Conservation (phyloP, 1,284 basidiomycete species). For the Mrakiaceae sp. region DNA sequence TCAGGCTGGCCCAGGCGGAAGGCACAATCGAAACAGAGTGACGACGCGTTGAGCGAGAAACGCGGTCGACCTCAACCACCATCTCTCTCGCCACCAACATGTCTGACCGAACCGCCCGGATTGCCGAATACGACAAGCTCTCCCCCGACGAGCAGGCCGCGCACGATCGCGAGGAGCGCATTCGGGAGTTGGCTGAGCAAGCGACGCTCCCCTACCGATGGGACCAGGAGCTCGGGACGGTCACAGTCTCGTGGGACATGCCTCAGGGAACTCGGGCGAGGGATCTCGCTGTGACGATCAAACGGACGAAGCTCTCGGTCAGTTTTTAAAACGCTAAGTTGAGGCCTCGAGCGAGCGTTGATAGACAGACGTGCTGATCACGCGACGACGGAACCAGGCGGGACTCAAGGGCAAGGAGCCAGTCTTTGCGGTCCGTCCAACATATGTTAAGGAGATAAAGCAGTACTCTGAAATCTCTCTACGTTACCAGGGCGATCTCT, state of each 20-base stretch:
- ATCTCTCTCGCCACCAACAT: no score
- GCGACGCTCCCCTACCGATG: conserved; percentile 82
- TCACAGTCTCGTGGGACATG: conserved; percentile 72
- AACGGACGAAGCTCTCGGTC: conserved; percentile 63
- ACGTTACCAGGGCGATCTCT: conserved; percentile 91
- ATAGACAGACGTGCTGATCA: not conserved
- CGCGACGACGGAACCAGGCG: conserved; percentile 36
- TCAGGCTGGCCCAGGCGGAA: no score
- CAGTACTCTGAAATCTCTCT: no score
- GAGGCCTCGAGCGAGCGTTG: conserved; percentile 17
- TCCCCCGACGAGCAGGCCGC: conserved; percentile 4
- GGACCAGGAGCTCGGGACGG: conserved; percentile 79
- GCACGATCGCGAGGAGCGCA: conserved; percentile 2
- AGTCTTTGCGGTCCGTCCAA: conserved; percentile 61
- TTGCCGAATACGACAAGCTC: conserved; percentile 9
- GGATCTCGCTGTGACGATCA: conserved; percentile 63
- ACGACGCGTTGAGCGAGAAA: no score
- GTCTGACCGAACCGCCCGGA: no score
- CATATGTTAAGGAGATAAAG: no score
- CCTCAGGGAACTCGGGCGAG: conserved; percentile 73
- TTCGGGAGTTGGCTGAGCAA: conserved; percentile 21
- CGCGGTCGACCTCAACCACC: no score
- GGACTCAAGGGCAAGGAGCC: conserved; percentile 74
- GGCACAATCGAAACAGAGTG: no score
- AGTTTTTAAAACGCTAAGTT: no score